Base-by-base conservation (phyloP, 31 red algal genomes). In the Asparagopsis taxiformis region DNA sequence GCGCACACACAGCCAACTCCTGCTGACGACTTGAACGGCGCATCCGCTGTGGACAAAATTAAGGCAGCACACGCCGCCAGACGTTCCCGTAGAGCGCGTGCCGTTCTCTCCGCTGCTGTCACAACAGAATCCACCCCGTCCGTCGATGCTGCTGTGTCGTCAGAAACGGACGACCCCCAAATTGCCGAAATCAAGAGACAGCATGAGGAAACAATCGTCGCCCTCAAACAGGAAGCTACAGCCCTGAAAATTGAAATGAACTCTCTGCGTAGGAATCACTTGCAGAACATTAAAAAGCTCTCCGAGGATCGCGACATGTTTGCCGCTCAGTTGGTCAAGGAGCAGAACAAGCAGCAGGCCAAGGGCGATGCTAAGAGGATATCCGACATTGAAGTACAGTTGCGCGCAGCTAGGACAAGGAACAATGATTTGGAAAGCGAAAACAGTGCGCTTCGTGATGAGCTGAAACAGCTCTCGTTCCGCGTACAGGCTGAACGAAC, bases 381-480 rank as follows among this genome's bases (percentile, higher is more conserved):
- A 31, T 31, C 44, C 17, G 72, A 75, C 39, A 55, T 87, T 32
- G 70, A 68, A 19, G 84, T 55, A 4, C 84, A 88, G 48, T 65
- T 88, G n/a, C 84, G 84, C 24, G 84, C 84, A 3, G 64, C 84
- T 10, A 41, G 84, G 17, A 72, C 66, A 32, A 38, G 84, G 19
- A n/a, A 68, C 48, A 62, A 25, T 1, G 84, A 88, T 57, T 48
- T 88, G 5, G 72, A 78, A 33, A 46, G 9, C 20, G 84, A 88
- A 36, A 78, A 77, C 62, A 54, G 19, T 0, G 65, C 34, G 22
- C 43, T 88, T 10, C 57, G 66, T 6, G 73, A 77, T 9, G 73
- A 88, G 17, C 74, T 88, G 5, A 77, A n/a, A 78, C 71, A 88
- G 34, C 65, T 88, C 20, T 62, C 62, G 34, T 78, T 77, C 44